Conservation (phyloP, 169 alveolate species). For the Amoebophrya sp. region DNA sequence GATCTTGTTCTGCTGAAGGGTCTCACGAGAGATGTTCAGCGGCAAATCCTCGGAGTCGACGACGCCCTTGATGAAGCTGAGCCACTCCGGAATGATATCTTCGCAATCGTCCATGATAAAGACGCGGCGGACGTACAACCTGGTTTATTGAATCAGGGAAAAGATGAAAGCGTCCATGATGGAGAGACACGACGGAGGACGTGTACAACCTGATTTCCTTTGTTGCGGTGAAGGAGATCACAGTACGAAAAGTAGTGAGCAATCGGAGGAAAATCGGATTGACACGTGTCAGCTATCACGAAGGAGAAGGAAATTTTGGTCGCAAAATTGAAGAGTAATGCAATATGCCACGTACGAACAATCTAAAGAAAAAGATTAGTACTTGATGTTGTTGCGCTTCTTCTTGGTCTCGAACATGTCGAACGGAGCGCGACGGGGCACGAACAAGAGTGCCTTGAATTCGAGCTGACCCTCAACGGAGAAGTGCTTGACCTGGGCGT, state of each 20-base stretch:
- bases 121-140: constrained; percentile 97
- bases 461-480: constrained; percentile 95
- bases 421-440: constrained; percentile 95
- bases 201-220: too few species aligned
- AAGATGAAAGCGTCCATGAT: too few species aligned
- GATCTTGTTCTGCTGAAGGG: constrained; percentile 96
- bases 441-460: constrained; percentile 55
- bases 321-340: too few species aligned
- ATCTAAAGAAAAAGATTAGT: too few species aligned
- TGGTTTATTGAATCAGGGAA: too few species aligned
- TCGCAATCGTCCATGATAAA: constrained; percentile 99
- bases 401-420: constrained; percentile 96
- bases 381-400: constrained; percentile 95
- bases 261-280: too few species aligned
- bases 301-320: too few species aligned
- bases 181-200: too few species aligned
- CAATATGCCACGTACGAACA: too few species aligned
- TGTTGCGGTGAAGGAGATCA: too few species aligned
- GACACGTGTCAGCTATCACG: too few species aligned
- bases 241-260: too few species aligned
- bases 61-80: constrained; percentile 96
- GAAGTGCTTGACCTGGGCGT: constrained; percentile 76
- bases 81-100: constrained; percentile 97
- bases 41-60: constrained; percentile 99
- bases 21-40: constrained; percentile 96